Evolutionary conservation across 495 filamentous ascomycete species (phyloP), one percentile per base, ranked within the genome.

Genomic region (Aspergillus incahuasiensis): DNA sequence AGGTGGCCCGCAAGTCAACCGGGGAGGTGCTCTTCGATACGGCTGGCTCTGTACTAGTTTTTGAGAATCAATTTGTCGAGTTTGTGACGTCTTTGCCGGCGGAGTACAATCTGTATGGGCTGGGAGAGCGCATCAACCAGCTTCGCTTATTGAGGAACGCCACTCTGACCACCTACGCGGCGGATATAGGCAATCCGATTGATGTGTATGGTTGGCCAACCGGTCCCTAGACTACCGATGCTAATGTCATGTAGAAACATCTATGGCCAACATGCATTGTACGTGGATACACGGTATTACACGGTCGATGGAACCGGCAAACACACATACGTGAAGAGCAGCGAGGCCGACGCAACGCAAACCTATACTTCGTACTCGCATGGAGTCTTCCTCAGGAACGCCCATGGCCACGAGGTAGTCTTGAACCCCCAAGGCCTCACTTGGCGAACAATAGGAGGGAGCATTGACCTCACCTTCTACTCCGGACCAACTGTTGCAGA

Each of bases 331-430:
- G 76, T 79, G 21, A 73, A 77, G n/a, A 72, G 75, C 15, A 73
- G 83, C 59, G 74, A 80, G 7, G 77, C 79, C 0, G 75, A 86
- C 55, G 73, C 72, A 7, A 73, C 68, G 11, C 74, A 74, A 50
- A 60, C 79, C 32, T 92, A 91, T 58, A 71, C 76, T 16, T 83
- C 81, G 22, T 76, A 73, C 46, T 82, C 81, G 0, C 83, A 87
- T 48, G 84, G 84, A 47, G 80, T 85, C 1, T 87, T 83, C 62
- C 64, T 78, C 3, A 73, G 84, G 41, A 87, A 86, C 64, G 76
- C 84, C 9, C 90, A 95, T 63, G 86, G 83, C 6, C 87, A 91
- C 57, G 90, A 95, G 59, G 77, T 91, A 0, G 68, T 91, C 16
- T 69, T 91, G 54, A 73, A 75, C 25, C 75, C 84, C 1, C 66